These are phyloP conservation scores for Sclerotinia sclerotiorum DNA, from an alignment of 2,329 filamentous ascomycete species.

Conservation along the genomic window DNA sequence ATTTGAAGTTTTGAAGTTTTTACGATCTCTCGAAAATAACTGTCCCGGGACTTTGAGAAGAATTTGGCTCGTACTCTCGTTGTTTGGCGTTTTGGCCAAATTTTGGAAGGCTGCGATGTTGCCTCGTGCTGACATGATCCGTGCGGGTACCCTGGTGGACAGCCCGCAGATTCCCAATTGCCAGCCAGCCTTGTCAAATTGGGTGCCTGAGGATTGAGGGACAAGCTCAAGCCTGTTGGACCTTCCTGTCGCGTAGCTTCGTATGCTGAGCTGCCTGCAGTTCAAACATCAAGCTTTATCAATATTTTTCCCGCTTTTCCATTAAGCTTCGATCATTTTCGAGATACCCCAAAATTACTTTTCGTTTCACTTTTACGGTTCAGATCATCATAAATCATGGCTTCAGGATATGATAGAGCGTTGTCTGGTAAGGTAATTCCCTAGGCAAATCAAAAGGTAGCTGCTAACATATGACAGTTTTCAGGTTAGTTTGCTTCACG, in stretches of 20 bases:
- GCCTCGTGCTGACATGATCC: not conserved
- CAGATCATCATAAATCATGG: slow-evolving; percentile 55
- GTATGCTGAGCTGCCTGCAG: slow-evolving; percentile 37
- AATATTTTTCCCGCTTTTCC: slow-evolving; percentile 23
- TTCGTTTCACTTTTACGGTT: slow-evolving; percentile 16
- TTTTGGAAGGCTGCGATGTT: not conserved
- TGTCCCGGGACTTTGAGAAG: not conserved
- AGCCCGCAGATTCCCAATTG: not conserved
- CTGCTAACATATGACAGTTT: slow-evolving; percentile 59
- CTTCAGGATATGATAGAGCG: slow-evolving; percentile 98
- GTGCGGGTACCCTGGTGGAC: not conserved
- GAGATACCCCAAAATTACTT: slow-evolving; percentile 26
- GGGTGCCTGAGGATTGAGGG: slow-evolving; percentile 19
- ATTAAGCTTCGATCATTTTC: slow-evolving; percentile 24
- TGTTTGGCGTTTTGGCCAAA: not conserved
- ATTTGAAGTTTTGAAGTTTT: not conserved
- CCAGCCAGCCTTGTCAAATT: slow-evolving; percentile 22
- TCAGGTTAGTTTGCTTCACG: slow-evolving; percentile 61
- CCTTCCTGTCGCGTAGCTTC: slow-evolving; percentile 30
- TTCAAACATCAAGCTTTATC: slow-evolving; percentile 27
- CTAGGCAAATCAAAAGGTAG: slow-evolving; percentile 39
- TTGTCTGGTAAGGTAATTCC: slow-evolving; percentile 76
- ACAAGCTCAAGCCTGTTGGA: slow-evolving; percentile 9
- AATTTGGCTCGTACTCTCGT: too few species aligned
- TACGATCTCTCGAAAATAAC: not conserved